These are phyloP conservation scores for Fraxinus floribunda DNA, from an alignment of 305 asterid species.

Conservation along the genomic window DNA sequence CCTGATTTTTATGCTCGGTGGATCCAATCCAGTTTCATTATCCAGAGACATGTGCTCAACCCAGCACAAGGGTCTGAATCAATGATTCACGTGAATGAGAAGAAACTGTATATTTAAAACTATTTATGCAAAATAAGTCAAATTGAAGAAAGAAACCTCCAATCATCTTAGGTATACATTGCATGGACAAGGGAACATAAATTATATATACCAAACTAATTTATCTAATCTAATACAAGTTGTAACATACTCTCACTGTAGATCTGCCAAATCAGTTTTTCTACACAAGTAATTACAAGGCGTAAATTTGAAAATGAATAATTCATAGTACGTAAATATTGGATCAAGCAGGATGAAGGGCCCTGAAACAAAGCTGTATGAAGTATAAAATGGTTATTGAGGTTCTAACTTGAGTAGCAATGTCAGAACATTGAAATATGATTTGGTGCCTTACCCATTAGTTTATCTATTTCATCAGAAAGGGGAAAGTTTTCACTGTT, in stretches of 20 bases:
- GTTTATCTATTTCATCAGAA: neutral
- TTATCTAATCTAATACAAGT: neutral
- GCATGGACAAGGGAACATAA: slow-evolving; percentile 12
- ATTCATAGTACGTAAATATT: neutral
- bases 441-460: slow-evolving; percentile 3
- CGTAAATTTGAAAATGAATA: neutral
- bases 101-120: neutral
- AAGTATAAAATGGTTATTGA: slow-evolving; percentile 1
- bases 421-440: neutral
- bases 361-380: neutral
- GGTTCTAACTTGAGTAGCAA: slow-evolving; percentile 12
- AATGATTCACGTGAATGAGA: slow-evolving; percentile 12
- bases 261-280: neutral
- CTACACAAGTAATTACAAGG: slow-evolving; percentile 4
- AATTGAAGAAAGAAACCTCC: neutral
- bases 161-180: neutral
- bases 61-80: slow-evolving; percentile 87
- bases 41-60: slow-evolving; percentile 86
- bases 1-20: slow-evolving; percentile 77
- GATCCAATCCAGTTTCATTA: slow-evolving; percentile 86
- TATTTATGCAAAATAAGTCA: slow-evolving; percentile 6
- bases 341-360: neutral
- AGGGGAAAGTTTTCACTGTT: slow-evolving; percentile 1
- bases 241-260: neutral
- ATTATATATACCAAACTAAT: neutral